Base-by-base conservation (phyloP, 306 rosid species). In the Quercus bicolor region DNA sequence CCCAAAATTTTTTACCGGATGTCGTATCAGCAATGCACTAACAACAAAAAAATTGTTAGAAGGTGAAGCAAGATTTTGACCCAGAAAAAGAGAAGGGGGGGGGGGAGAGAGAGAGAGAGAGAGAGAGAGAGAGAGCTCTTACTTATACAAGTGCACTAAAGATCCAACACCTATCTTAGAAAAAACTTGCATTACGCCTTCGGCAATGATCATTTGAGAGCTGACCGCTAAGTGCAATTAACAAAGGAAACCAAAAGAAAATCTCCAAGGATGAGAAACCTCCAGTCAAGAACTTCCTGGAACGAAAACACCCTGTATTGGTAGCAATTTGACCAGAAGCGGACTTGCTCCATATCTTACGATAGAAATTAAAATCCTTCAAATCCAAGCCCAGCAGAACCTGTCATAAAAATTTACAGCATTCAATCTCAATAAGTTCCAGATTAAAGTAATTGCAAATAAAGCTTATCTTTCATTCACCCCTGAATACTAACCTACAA, bases 251-350 rank as follows among this genome's bases (percentile, higher is more conserved):
- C 97, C 88, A 88, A 88, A 91, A 91, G 96, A 89, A 96, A 96
- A 86, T 89, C 84, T 85, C 98, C 99, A 81, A 90, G 82, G 83
- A 90, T 68, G 78, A 89, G 90, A 85, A 88, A 86, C 87, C 96
- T 92, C 98, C 98, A 93, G 87, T 96, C 94, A 85, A 93, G 99
- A 80, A 96, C 96, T 93, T 93, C 98, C 87, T 96, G 98, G 90
- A 96, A 93, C 56, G 97, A 91, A 77, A 93, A 82, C 83, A 91
- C 87, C 57, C 86, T 90, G 85, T 84, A 84, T 75, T 88, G 90
- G 91, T 90, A 92, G 91, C 96, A 91, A 78, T 91, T 90, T 85
- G 96, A 84, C 87, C 83, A 85, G 84, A 87, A 81, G 86, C 77
- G 80, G 78, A 75, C 89, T 83, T 85, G 85, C 88, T 93, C 99